Conservation (phyloP, 73 alveolate species). For the Tetrahymena elliotti region DNA sequence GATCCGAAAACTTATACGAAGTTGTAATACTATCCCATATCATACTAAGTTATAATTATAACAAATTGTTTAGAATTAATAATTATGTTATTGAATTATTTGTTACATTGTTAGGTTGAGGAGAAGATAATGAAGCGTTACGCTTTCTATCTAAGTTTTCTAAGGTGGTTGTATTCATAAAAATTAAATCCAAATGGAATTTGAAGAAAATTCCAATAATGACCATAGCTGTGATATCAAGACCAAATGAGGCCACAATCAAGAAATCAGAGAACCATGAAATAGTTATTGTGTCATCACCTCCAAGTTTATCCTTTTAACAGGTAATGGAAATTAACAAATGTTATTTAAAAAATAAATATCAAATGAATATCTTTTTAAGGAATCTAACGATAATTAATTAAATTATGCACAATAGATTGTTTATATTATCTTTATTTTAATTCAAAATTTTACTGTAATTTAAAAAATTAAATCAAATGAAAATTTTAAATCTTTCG, state of each 20-base stretch:
- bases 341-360: background rate
- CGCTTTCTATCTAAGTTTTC: conserved; percentile 83
- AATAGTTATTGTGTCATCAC: background rate
- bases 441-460: background rate
- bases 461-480: background rate
- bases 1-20: conserved; percentile 85
- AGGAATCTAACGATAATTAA: background rate
- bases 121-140: background rate
- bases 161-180: conserved; percentile 83
- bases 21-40: conserved; percentile 60
- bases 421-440: background rate
- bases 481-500: background rate
- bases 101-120: background rate
- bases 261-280: conserved; percentile 7
- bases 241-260: conserved; percentile 15
- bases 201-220: conserved; percentile 70
- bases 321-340: background rate
- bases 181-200: conserved; percentile 75
- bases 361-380: background rate
- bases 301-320: background rate
- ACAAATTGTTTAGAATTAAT: background rate
- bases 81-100: conserved; percentile 7
- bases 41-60: conserved; percentile 58
- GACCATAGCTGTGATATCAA: conserved; percentile 56
- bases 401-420: background rate